Percentiles rank a stretch among this genome's conserved stretches.
Evolutionary conservation across 1,284 basidiomycete genomes (phyloP).

Genomic region (Cutaneotrichosporon cyanovorans): DNA sequence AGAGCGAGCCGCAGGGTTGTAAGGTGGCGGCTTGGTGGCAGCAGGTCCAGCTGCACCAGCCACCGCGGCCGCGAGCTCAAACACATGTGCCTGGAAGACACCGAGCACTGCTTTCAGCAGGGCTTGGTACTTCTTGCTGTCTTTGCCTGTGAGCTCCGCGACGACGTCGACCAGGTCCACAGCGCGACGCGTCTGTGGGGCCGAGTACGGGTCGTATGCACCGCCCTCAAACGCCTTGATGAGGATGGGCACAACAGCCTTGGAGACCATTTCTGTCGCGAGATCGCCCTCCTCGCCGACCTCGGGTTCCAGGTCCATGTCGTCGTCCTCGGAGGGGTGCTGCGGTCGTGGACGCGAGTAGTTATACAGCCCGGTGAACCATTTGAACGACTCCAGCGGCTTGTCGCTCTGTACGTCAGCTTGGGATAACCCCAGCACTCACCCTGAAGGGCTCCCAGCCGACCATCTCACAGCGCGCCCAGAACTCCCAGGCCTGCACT

Average conservation of each 20-base stretch:
- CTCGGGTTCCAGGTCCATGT: conserved; percentile 50
- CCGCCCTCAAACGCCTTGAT: conserved; percentile 63
- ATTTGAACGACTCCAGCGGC: conserved; percentile 69
- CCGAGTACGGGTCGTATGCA: conserved; percentile 73
- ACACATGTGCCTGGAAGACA: conserved; percentile 56
- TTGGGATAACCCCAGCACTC: conserved; percentile 24
- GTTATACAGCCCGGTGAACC: conserved; percentile 69
- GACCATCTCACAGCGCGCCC: conserved; percentile 75
- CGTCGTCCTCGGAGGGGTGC: conserved; percentile 21
- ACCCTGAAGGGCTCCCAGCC: conserved; percentile 83
- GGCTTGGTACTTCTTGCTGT: conserved; percentile 57
- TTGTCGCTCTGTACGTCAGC: conserved; percentile 49
- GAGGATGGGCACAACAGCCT: conserved; percentile 69
- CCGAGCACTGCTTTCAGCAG: conserved; percentile 59
- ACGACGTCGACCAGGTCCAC: conserved; percentile 74
- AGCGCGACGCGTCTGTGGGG: conserved; percentile 56
- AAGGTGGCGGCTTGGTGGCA: conserved; percentile 50
- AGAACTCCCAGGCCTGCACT: conserved; percentile 92
- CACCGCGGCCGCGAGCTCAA: conserved; percentile 49
- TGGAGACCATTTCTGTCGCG: conserved; percentile 79
- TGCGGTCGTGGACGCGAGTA: conserved; percentile 57
- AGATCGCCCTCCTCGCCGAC: conserved; percentile 78
- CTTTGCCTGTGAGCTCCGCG: conserved; percentile 63
- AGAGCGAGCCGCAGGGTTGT: conserved; percentile 67
- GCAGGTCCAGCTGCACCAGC: conserved; percentile 28